These are phyloP conservation scores for Vigna nakashimae DNA, from an alignment of 306 rosid species.

Conservation along the genomic window DNA sequence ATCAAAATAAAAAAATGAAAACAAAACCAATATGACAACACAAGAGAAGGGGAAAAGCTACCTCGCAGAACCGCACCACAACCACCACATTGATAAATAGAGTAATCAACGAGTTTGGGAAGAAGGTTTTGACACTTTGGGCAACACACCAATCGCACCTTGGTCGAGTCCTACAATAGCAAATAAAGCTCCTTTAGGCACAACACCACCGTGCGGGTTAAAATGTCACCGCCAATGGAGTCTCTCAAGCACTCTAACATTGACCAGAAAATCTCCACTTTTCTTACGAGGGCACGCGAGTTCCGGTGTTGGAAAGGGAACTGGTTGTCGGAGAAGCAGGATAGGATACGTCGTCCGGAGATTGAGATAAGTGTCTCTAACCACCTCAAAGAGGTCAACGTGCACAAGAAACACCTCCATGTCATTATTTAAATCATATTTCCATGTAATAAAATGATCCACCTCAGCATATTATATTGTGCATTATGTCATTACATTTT, in stretches of 20 bases:
- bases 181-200: slow-evolving; percentile 80
- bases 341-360: slow-evolving; percentile 51
- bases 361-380: slow-evolving; percentile 61
- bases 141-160: slow-evolving; percentile 80
- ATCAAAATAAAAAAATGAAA: background rate
- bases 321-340: slow-evolving; percentile 52
- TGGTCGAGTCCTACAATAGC: slow-evolving; percentile 63
- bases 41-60: slow-evolving; percentile 32
- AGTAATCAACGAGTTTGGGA: slow-evolving; percentile 83
- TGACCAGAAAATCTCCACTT: slow-evolving; percentile 63
- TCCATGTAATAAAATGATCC: no score
- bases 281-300: slow-evolving; percentile 70
- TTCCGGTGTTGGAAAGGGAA: slow-evolving; percentile 71
- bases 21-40: slow-evolving; percentile 5
- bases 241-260: slow-evolving; percentile 66
- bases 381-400: slow-evolving; percentile 65
- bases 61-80: slow-evolving; percentile 96
- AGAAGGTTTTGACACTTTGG: slow-evolving; percentile 96
- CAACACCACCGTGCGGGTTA: slow-evolving; percentile 61
- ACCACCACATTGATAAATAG: slow-evolving; percentile 94
- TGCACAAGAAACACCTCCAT: slow-evolving; percentile 74
- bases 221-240: background rate
- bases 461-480: no score
- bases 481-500: no score
- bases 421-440: no score